phyloP scores from a whole-genome alignment of 2,329 filamentous ascomycete species.

The Ophiostoma tasmaniense region DNA sequence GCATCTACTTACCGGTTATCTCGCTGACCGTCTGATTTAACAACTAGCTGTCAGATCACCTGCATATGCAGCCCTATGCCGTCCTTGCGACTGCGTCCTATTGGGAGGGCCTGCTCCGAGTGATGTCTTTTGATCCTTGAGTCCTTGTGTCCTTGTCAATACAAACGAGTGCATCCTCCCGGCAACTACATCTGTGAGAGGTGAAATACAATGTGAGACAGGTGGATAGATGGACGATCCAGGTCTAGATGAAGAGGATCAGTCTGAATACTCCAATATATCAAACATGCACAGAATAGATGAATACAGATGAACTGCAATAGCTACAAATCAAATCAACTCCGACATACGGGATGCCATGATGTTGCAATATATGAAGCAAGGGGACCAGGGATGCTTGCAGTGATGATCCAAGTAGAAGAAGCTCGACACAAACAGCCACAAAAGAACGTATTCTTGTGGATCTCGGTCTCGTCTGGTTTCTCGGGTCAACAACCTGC shows the following conservation, averaged over 20 bases:
- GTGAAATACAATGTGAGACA: background rate
- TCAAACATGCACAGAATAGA: background rate
- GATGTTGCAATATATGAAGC: background rate
- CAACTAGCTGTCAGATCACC: background rate
- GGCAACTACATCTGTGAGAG: background rate
- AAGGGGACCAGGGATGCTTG: background rate
- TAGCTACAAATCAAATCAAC: background rate
- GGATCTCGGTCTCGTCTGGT: conserved; percentile 5
- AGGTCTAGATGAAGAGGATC: background rate
- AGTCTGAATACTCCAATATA: background rate
- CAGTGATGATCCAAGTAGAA: background rate
- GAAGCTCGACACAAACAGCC: background rate
- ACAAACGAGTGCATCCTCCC: background rate
- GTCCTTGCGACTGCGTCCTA: background rate
- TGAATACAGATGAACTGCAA: background rate
- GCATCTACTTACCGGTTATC: no score
- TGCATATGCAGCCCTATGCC: conserved; percentile 8
- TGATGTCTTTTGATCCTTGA: no score
- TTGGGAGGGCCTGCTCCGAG: no score
- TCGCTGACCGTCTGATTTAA: background rate
- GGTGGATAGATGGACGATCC: background rate
- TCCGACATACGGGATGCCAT: background rate
- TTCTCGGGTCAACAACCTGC: background rate
- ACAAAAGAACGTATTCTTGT: background rate
- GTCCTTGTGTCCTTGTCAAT: background rate